A percentile compares a stretch with the other conserved stretches of the same genome.
Evolutionary conservation across 768 basidiomycete species (phyloP).

Genomic region (Scleroderma citrinum): DNA sequence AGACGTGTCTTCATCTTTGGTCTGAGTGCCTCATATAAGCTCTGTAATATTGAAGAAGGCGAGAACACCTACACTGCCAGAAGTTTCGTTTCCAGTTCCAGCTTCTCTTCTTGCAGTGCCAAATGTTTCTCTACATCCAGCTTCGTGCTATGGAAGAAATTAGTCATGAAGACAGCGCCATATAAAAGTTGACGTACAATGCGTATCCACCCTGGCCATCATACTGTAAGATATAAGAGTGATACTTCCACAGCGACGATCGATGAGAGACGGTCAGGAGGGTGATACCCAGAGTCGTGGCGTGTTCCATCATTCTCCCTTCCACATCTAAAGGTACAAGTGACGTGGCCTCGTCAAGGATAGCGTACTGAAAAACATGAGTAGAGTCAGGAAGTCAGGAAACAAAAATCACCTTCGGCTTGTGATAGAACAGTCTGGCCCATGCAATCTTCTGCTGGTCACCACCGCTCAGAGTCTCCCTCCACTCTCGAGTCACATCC

Average conservation of each 20-base stretch:
- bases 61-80: slow-evolving; percentile 67
- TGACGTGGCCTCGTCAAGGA: slow-evolving; percentile 94
- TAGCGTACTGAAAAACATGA: slow-evolving; percentile 67
- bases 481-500: slow-evolving; percentile 87
- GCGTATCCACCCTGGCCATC: slow-evolving; percentile 95
- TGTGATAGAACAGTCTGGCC: slow-evolving; percentile 94
- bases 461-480: slow-evolving; percentile 87
- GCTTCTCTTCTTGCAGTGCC: slow-evolving; percentile 92
- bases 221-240: slow-evolving; percentile 82
- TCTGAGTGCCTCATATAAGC: slow-evolving; percentile 29
- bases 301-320: slow-evolving; percentile 91
- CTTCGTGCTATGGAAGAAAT: slow-evolving; percentile 53
- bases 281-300: slow-evolving; percentile 82
- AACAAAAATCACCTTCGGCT: slow-evolving; percentile 62
- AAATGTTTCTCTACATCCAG: slow-evolving; percentile 87
- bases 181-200: slow-evolving; percentile 54
- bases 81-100: slow-evolving; percentile 76
- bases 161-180: background rate
- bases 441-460: slow-evolving; percentile 98
- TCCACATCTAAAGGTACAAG: slow-evolving; percentile 92
- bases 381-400: slow-evolving; percentile 1
- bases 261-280: slow-evolving; percentile 93
- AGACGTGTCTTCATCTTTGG: slow-evolving; percentile 79
- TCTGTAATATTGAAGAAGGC: background rate
- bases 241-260: slow-evolving; percentile 90